Evolutionary conservation across 495 filamentous ascomycete genomes (phyloP).

Genomic region (Usnea hakonensis): DNA sequence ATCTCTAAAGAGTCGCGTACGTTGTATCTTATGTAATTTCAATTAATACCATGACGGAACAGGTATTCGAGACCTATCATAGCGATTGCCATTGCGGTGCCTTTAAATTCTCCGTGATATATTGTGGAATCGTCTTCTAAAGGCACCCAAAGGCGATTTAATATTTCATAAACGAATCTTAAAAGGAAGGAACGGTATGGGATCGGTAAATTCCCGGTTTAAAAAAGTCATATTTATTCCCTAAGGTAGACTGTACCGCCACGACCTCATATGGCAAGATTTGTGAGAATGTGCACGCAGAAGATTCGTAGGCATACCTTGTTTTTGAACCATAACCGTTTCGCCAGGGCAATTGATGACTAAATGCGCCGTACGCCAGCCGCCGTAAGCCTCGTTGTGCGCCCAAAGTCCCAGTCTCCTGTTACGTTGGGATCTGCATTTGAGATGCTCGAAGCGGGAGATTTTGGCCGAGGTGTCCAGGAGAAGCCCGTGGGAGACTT

Average conservation of each 20-base stretch:
- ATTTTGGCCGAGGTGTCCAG: background rate
- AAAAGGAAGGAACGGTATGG: no score
- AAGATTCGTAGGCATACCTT: background rate
- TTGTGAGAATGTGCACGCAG: background rate
- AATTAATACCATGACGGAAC: background rate
- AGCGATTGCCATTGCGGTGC: slow-evolving; percentile 12
- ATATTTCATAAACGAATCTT: no score
- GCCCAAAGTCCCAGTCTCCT: background rate
- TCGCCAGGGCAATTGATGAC: background rate
- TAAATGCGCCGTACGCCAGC: background rate
- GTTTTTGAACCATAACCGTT: background rate
- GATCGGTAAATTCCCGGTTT: no score
- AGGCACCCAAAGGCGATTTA: no score
- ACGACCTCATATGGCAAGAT: no score
- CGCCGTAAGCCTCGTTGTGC: background rate
- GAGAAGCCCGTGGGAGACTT: background rate
- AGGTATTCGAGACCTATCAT: background rate
- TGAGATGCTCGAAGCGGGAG: background rate
- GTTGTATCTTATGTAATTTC: no score
- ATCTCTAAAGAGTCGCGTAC: no score
- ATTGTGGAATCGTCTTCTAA: no score
- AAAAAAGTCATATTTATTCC: no score
- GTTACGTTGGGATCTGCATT: background rate
- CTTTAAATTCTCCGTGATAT: slow-evolving; percentile 11
- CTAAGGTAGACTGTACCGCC: no score